Evolutionary conservation across 768 basidiomycete species (phyloP), one percentile per base, ranked within the genome.

Genomic region (Agrocybe praecox): DNA sequence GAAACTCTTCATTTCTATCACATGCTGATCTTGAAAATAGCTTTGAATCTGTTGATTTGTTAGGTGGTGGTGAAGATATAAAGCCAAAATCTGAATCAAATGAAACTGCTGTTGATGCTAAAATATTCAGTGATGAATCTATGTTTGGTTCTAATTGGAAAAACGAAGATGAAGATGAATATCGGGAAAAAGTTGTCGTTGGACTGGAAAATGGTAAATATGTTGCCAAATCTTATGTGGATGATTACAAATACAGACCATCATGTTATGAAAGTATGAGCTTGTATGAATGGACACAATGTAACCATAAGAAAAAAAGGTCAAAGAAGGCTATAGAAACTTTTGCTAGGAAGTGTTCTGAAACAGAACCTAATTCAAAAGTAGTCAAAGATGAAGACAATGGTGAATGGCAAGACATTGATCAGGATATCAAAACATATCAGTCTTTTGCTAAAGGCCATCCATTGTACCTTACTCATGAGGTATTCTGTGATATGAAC

Each of bases 401-500:
- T 52, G 1, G 17, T 12, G 21, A 52, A 53, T 19, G 15, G 11
- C 8, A 11, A 11, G 7, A 8, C 21, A 4, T 47, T 26, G 2
- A 56, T 29, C 26, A 5, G 5, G 4, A 29, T 22, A 52, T 23
- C 6, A 8, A 22, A 18, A 15, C 6, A 51, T 15, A 33, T 42
- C 26, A 10, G 14, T 12, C 12, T 40, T 40, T 40, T 5, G 12
- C 14, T 6, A 40, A n/a, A 4, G 6, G n/a, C 2, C 59, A 60
- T 56, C 59, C 55, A 1, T 40, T 48, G n/a, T 56, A 21, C 43
- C 14, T 17, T n/a, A 56, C 55, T n/a, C 55, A 60, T 29, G 45
- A 21, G 11, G 50, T 53, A 6, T 15, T 10, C 14, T 52, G 45
- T 24, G 34, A 55, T 36, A 57, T 57, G 22, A 49, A 34, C 46